Base-by-base conservation (phyloP, 768 basidiomycete species). In the Pleurotus platypus region DNA sequence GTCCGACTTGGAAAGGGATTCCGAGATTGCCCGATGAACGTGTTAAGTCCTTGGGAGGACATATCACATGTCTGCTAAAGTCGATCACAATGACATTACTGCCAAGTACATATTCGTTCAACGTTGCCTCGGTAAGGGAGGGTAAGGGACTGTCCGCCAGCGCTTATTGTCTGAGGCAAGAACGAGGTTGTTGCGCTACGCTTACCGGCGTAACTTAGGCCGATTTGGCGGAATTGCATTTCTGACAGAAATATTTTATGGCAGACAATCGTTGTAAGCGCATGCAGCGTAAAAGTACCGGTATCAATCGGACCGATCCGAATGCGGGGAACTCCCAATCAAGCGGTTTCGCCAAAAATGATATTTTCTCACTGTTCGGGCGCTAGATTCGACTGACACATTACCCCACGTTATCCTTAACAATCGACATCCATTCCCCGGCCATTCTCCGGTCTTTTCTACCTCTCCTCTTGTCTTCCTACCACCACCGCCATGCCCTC, bases 251-350 rank as follows among this genome's bases (percentile, higher is more conserved):
- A 35, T 35, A 35, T 35, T 35, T 3, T 35, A 9, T 30, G 8
- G 1, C 8, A 8, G 30, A 30, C 30, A 30, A 30, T 35, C 8
- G 30, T 3, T 9, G 8, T 35, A 35, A 9, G 30, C 30, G 30
- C 30, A 35, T 35, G 30, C 30, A 35, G 30, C 30, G 30, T 35
- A 53, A 42, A 53, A 26, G 37, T 39, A 53, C 51, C 51, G 51
- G 51, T 43, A 54, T 54, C 51, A 54, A 11, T 54, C 51, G 51
- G 51, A 54, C 51, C 51, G 51, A 54, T 54, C 51, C 51, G 51
- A 54, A 54, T 54, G 51, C 51, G 51, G 51, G 51, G 51, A 54
- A 39, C 24, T 40, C 12, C 42, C 18, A 45, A 45, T 42, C 15
- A 24, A 30, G 51, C 39, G 18, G 20, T 26, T 53, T 53, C 51